phyloP scores from a whole-genome alignment of 805 yeast genomes.

The Lipomyces sp. region DNA sequence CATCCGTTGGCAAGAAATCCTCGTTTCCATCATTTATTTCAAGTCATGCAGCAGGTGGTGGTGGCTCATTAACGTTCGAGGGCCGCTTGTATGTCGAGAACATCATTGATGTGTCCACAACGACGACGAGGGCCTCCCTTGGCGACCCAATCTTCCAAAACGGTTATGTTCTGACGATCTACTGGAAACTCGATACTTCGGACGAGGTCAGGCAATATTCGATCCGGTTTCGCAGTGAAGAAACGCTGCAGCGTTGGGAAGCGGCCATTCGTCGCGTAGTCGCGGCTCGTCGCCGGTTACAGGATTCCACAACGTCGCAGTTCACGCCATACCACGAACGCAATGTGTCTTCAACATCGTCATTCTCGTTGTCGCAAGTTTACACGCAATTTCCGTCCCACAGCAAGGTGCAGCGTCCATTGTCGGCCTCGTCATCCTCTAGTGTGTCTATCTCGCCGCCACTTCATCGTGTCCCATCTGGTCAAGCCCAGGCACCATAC shows the following conservation, averaged over 20 bases:
- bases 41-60: constrained; percentile 5
- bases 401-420: background rate
- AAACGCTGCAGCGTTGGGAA: constrained; percentile 81
- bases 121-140: constrained; percentile 34
- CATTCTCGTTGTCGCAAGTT: constrained; percentile 3
- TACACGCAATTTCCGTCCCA: background rate
- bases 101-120: constrained; percentile 52
- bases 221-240: constrained; percentile 81
- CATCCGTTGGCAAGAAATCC: constrained; percentile 53
- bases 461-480: constrained; percentile 27
- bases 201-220: constrained; percentile 86
- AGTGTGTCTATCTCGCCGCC: background rate
- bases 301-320: background rate
- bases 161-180: constrained; percentile 31
- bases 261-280: constrained; percentile 43
- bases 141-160: constrained; percentile 37
- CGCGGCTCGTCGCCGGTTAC: constrained; percentile 14
- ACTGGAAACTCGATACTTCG: constrained; percentile 41
- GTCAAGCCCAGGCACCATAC: background rate
- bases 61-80: constrained; percentile 58
- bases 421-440: constrained; percentile 38
- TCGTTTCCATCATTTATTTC: constrained; percentile 27
- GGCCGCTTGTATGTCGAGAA: constrained; percentile 83
- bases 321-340: constrained; percentile 22
- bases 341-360: constrained; percentile 10